A percentile compares a stretch with the other conserved stretches of the same genome.
These are phyloP conservation scores for Termitomyces sp. DNA, from an alignment of 768 basidiomycete genomes.

Conservation along the genomic window DNA sequence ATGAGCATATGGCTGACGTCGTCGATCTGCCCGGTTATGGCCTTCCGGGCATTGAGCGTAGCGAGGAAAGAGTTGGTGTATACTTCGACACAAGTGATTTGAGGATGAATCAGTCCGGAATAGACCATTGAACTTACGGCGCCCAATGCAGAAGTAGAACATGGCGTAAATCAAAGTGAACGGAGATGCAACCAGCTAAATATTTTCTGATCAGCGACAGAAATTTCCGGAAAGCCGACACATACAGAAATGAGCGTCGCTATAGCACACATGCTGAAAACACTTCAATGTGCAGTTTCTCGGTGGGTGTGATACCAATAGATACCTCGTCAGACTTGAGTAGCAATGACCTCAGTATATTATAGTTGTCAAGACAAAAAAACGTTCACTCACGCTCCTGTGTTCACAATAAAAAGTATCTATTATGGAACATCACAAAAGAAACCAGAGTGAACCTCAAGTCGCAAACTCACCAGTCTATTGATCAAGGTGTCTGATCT, in stretches of 20 bases:
- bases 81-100: constrained; percentile 21
- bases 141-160: constrained; percentile 51
- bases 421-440: constrained; percentile 11
- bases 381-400: constrained; percentile 33
- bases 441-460: not conserved
- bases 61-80: constrained; percentile 51
- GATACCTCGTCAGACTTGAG: constrained; percentile 32
- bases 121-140: constrained; percentile 25
- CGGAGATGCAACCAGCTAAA: constrained; percentile 33
- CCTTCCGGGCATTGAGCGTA: constrained; percentile 43
- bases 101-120: not conserved
- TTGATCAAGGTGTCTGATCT: constrained; percentile 50
- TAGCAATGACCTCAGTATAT: not conserved
- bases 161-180: constrained; percentile 41
- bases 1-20: constrained; percentile 26
- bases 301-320: not conserved
- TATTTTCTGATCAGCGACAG: not conserved
- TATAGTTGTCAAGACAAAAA: too few species aligned
- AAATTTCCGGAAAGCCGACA: not conserved
- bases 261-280: constrained; percentile 37
- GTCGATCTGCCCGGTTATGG: constrained; percentile 25
- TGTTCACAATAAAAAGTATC: constrained; percentile 55
- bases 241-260: constrained; percentile 43
- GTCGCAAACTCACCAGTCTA: constrained; percentile 28
- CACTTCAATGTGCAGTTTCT: not conserved